These are phyloP conservation scores for Marasmius fiardii DNA, from an alignment of 1,284 basidiomycete species.

Conservation along the genomic window DNA sequence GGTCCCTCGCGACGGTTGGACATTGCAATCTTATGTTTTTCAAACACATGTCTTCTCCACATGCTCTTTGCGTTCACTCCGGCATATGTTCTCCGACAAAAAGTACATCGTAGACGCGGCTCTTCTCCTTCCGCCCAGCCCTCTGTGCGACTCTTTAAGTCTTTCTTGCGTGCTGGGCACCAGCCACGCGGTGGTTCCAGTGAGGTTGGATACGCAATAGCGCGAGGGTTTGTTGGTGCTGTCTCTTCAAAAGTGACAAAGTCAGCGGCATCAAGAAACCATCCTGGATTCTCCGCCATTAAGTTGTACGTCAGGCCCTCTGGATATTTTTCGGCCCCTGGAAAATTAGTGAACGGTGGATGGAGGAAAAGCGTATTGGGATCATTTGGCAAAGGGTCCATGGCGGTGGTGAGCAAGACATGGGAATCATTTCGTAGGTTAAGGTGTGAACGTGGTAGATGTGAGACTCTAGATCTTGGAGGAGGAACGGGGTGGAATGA, in stretches of 20 bases:
- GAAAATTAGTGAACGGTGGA: conserved; percentile 66
- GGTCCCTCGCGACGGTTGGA: conserved; percentile 69
- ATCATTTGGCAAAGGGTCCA: conserved; percentile 65
- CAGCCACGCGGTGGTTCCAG: conserved; percentile 78
- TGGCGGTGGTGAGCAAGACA: conserved; percentile 45
- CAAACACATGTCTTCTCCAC: conserved; percentile 82
- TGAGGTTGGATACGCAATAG: conserved; percentile 64
- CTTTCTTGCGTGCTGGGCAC: conserved; percentile 77
- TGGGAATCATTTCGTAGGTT: conserved; percentile 29
- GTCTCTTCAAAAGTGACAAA: conserved; percentile 43
- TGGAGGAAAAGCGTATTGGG: conserved; percentile 63
- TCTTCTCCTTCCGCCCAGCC: conserved; percentile 75
- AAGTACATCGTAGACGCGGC: conserved; percentile 73
- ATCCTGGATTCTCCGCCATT: conserved; percentile 67
- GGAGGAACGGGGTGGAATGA: conserved; percentile 42
- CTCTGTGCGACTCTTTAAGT: conserved; percentile 57
- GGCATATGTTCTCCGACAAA: conserved; percentile 74
- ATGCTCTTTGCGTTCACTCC: conserved; percentile 84
- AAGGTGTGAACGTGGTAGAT: conserved; percentile 1
- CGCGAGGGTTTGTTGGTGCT: conserved; percentile 39
- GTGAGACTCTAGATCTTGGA: conserved; percentile 14
- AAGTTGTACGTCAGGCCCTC: conserved; percentile 67
- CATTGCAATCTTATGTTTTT: conserved; percentile 86
- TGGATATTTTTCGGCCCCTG: conserved; percentile 52
- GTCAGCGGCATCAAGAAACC: conserved; percentile 70